phyloP scores from a whole-genome alignment of 257 asterid species.

The Misopates orontium region DNA sequence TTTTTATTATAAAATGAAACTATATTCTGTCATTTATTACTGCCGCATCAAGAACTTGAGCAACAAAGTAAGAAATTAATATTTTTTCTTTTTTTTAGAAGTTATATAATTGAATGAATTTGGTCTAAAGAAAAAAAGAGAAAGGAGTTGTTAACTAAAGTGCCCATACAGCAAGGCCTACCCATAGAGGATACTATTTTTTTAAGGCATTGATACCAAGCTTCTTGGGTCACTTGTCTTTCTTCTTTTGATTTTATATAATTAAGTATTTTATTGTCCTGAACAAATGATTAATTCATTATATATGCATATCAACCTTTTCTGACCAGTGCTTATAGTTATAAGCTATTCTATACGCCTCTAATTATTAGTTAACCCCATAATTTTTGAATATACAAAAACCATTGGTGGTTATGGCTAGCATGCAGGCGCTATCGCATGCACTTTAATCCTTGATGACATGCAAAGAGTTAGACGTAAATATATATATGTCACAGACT shows the following conservation, averaged over 20 bases:
- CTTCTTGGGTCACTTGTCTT: conserved; percentile 14
- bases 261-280: not conserved
- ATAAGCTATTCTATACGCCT: not conserved
- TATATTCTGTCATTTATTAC: too few species aligned
- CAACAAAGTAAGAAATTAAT: too few species aligned
- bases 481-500: too few species aligned
- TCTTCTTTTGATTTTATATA: not conserved
- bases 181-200: not conserved
- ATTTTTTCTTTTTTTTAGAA: too few species aligned
- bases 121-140: not conserved
- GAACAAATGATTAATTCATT: conserved; percentile 7
- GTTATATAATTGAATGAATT: not conserved
- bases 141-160: not conserved
- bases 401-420: too few species aligned
- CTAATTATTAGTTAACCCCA: too few species aligned
- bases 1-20: too few species aligned
- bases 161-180: not conserved
- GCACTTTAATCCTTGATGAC: too few species aligned
- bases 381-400: too few species aligned
- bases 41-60: too few species aligned
- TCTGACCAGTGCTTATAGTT: conserved; percentile 3
- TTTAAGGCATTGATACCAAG: conserved; percentile 1
- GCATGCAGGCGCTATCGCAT: too few species aligned
- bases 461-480: too few species aligned
- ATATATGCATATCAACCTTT: not conserved